These are phyloP conservation scores for Aspergillus calidoustus DNA, from an alignment of 2,329 filamentous ascomycete species.

Conservation along the genomic window DNA sequence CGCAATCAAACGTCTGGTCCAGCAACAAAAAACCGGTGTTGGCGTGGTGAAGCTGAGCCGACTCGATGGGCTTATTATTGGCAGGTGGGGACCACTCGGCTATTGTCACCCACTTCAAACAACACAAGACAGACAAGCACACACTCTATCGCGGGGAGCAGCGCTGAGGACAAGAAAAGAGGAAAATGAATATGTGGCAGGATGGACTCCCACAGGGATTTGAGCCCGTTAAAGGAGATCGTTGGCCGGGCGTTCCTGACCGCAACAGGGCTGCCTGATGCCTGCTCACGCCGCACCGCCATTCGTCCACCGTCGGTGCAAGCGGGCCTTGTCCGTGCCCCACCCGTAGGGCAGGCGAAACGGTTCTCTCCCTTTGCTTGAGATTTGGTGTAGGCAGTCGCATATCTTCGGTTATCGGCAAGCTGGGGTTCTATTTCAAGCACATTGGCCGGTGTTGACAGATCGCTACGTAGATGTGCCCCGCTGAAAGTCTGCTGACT, in stretches of 20 bases:
- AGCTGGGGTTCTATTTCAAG: not conserved
- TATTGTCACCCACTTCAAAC: not conserved
- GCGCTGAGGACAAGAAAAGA: not conserved
- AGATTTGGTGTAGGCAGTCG: not conserved
- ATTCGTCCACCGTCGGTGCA: constrained; percentile 1
- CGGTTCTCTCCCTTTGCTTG: not conserved
- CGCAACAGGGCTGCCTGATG: constrained; percentile 24
- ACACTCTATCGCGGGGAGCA: not conserved
- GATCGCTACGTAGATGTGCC: not conserved
- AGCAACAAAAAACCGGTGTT: not conserved
- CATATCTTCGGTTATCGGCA: not conserved
- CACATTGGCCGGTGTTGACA: not conserved
- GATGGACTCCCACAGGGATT: constrained; percentile 11
- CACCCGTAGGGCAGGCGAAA: constrained; percentile 14
- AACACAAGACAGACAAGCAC: not conserved
- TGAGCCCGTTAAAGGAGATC: constrained; percentile 6
- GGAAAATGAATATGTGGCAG: constrained; percentile 8
- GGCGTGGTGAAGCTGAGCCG: not conserved
- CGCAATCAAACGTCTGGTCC: not conserved
- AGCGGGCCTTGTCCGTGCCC: not conserved
- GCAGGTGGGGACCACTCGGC: not conserved
- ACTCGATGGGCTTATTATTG: not conserved
- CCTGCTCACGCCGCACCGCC: not conserved
- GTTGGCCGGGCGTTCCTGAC: constrained; percentile 8
- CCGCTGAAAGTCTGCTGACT: not conserved